Evolutionary conservation across 371 early-diverging fungal genomes (phyloP).

Genomic region (Blakeslea trispora): DNA sequence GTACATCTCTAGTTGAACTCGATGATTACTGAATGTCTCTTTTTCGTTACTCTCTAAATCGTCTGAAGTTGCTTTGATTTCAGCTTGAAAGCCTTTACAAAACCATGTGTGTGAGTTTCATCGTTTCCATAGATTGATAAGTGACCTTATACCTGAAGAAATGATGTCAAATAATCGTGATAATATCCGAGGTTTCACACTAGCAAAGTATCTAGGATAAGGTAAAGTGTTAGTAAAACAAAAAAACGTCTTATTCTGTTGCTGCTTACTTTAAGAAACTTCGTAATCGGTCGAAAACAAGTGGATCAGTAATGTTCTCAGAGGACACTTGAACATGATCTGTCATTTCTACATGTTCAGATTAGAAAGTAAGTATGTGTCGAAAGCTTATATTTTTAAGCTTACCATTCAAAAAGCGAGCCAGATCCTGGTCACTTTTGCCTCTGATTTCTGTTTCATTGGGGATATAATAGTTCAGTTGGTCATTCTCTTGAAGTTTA

Average conservation of each 20-base stretch:
- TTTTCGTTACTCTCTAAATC: conserved; percentile 67
- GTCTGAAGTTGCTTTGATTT: conserved; percentile 56
- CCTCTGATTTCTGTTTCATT: conserved; percentile 63
- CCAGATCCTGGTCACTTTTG: conserved; percentile 54
- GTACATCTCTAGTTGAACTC: conserved; percentile 70
- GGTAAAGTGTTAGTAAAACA: too few species aligned
- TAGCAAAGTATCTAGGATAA: conserved; percentile 39
- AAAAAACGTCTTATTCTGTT: too few species aligned
- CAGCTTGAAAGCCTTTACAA: conserved; percentile 71
- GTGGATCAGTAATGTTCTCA: conserved; percentile 53
- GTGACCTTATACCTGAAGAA: conserved; percentile 72
- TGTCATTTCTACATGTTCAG: conserved; percentile 66
- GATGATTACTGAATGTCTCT: conserved; percentile 67
- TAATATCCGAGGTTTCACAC: conserved; percentile 35
- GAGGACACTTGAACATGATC: conserved; percentile 64
- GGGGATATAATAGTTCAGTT: conserved; percentile 50
- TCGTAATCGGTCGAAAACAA: conserved; percentile 62
- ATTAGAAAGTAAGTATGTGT: too few species aligned
- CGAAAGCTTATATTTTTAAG: too few species aligned
- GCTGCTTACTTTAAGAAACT: conserved; percentile 81
- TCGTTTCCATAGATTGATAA: too few species aligned
- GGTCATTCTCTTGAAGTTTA: conserved; percentile 64
- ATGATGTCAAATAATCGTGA: conserved; percentile 60
- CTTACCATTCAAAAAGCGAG: conserved; percentile 57
- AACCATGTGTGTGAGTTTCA: too few species aligned